Percentiles rank a stretch among this genome's conserved stretches.
Conservation (phyloP, 225 moss, liverwort and hornwort species). For the Pseudisothecium myosuroides region DNA sequence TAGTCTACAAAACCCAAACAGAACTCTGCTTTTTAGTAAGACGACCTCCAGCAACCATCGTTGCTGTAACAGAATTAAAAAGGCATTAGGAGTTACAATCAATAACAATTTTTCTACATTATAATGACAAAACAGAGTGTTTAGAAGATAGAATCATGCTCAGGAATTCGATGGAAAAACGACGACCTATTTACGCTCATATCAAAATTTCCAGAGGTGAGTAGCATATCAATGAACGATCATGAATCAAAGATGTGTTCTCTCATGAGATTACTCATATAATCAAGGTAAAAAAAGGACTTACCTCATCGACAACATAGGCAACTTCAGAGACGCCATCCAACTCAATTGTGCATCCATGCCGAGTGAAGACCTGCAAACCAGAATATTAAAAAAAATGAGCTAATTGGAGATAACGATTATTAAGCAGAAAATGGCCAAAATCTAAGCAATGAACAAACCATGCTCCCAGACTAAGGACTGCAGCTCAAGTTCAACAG, state of each 20-base stretch:
- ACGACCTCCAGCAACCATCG: no score
- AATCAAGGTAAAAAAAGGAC: constrained; percentile 3
- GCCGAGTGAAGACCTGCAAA: constrained; percentile 87
- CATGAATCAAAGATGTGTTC: neutral
- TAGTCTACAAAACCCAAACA: no score
- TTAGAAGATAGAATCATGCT: neutral
- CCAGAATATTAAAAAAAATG: neutral
- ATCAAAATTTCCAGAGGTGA: neutral
- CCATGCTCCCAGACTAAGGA: neutral
- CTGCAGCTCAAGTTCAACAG: neutral
- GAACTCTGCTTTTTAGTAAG: no score
- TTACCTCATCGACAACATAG: constrained; percentile 97
- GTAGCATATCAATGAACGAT: neutral
- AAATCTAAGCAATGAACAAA: neutral
- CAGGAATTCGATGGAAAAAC: neutral
- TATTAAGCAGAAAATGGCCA: neutral
- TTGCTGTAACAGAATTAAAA: no score
- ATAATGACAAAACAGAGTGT: no score
- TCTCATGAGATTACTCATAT: neutral
- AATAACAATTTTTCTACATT: no score
- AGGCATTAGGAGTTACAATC: no score
- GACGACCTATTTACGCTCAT: neutral
- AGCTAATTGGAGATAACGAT: neutral
- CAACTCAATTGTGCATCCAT: constrained; percentile 86
- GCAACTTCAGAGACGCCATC: constrained; percentile 92